Percentiles rank a stretch among this genome's conserved stretches.
phyloP scores from a whole-genome alignment of 164 flowering plant species.

The Houttuynia cordata region DNA sequence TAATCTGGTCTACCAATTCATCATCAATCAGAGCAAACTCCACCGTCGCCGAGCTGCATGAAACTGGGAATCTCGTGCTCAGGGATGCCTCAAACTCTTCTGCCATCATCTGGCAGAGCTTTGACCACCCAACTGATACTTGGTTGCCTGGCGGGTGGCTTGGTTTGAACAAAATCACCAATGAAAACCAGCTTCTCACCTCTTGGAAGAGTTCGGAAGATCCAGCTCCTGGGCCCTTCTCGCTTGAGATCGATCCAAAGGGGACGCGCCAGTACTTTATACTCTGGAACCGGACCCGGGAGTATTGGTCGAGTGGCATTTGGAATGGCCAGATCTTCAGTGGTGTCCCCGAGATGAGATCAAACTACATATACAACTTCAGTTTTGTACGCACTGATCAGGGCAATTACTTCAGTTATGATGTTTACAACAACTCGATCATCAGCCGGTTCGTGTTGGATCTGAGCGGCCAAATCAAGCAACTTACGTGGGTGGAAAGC shows the following conservation, averaged over 20 bases:
- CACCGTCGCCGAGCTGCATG: constrained; percentile 3
- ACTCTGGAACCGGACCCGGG: constrained; percentile 4
- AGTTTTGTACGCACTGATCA: constrained; percentile 4
- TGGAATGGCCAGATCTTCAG: constrained; percentile 7
- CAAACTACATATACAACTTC: constrained; percentile 7
- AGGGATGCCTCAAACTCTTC: constrained; percentile 3
- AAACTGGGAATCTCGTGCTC: constrained; percentile 20
- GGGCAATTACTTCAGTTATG: constrained; percentile 13
- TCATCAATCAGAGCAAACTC: neutral
- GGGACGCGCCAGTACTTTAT: constrained; percentile 1
- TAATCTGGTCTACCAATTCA: constrained; percentile 9
- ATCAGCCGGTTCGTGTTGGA: constrained; percentile 11
- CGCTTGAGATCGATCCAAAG: constrained; percentile 3
- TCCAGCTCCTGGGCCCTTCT: constrained; percentile 8
- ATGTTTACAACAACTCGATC: neutral
- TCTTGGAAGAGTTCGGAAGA: constrained; percentile 13
- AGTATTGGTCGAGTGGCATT: constrained; percentile 11
- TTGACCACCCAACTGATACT: constrained; percentile 7
- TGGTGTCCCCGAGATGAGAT: constrained; percentile 15
- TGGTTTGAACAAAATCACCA: constrained; percentile 2
- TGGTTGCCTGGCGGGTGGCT: constrained; percentile 8
- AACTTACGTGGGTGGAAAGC: constrained; percentile 2
- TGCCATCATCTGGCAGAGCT: constrained; percentile 3
- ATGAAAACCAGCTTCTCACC: constrained; percentile 2
- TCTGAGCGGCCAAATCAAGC: constrained; percentile 12